Evolutionary conservation across 2,329 filamentous ascomycete species (phyloP), one percentile per base, ranked within the genome.

Genomic region (Cordyceps tenuipes): DNA sequence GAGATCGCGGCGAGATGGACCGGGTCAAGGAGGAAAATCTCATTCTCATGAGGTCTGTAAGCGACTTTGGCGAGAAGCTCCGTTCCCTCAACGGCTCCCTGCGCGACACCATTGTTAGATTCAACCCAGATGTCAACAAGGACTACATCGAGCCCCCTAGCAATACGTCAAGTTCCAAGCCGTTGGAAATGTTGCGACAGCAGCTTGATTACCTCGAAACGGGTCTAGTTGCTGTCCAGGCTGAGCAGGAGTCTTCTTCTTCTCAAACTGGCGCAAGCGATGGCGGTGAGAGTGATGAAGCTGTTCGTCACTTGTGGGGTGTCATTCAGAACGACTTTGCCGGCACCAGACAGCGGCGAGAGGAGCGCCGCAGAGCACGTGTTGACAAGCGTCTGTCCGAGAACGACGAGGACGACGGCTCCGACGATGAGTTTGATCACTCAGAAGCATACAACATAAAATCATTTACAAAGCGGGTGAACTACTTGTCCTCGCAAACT

Each of bases 391-490:
- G 82, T 12, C 69, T 83, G 9, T 74, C 76, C 10, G 80, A 81
- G 7, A 84, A 87, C 43, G 81, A 83, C 15, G 84, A 86, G 29
- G 72, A 84, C 2, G 83, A 83, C 26, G 58, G 50, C 21, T 60
- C 58, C 1, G 83, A 86, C 62, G 85, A 88, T 63, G 79, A 79
- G 19, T 77, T 79, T 59, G 78, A 83, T 64, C 68, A 76, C 26
- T 78, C 79, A 61, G 85, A 89, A 65, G 66, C 80, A 1, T 95
- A 90, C 73, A 88, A 87, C 1, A 75, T 96, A 4, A 78, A 82
- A 23, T 89, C 87, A 21, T 95, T 97, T 71, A 87, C 86, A 17
- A 77, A 83, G 9, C 90, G 90, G 68, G 85, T 97, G 0, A 87
- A 91, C 67, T 88, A 85, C 75, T 77, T 97, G 5, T 90, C 91